Evolutionary conservation across 2,329 filamentous ascomycete species (phyloP), one percentile per base, ranked within the genome.

Genomic region (Fusarium austroafricanum): DNA sequence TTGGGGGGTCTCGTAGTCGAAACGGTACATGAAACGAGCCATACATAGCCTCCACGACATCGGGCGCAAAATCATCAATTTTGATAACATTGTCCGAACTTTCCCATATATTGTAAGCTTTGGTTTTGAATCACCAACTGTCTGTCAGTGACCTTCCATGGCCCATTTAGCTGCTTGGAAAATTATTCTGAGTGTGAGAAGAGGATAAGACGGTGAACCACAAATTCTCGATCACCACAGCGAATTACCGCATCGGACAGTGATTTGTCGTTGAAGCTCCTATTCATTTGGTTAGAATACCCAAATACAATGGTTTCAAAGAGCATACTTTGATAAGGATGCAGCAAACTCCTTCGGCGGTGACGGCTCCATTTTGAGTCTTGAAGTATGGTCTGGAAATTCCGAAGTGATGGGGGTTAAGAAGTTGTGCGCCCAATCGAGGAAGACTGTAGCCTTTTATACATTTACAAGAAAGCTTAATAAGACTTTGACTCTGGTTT

Each of bases 101-200:
- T 9, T 57, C 38, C 54, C 43, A 11, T 2, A 2, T 12, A 2
- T 1, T 1, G 2, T 56, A 2, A 55, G 15, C 4, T 4, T 14
- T 0, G 3, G 0, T 14, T 3, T 2, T 2, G 2, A 8, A 4
- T 15, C 1, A 5, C 1, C 6, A 12, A 3, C 6, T 3, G 29
- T 14, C 10, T 7, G 2, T 9, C n/a, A 28, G 21, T 6, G 2
- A 50, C 59, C 42, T 33, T 65, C 59, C 61, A 65, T 6, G 37
- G 35, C 2, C 57, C 63, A 1, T 18, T 14, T 0, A 64, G 8
- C 2, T 64, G 38, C 6, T 10, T 64, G 0, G 8, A 1, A 3
- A 67, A 67, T 11, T 51, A 67, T 1, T 63, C 14, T 0, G 52
- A 64, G 9, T 59, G 63, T 3, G 31, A 38, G 1, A 21, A 60